These are phyloP conservation scores for Pugionium cornutum DNA, from an alignment of 345 rosid genomes.

Conservation along the genomic window DNA sequence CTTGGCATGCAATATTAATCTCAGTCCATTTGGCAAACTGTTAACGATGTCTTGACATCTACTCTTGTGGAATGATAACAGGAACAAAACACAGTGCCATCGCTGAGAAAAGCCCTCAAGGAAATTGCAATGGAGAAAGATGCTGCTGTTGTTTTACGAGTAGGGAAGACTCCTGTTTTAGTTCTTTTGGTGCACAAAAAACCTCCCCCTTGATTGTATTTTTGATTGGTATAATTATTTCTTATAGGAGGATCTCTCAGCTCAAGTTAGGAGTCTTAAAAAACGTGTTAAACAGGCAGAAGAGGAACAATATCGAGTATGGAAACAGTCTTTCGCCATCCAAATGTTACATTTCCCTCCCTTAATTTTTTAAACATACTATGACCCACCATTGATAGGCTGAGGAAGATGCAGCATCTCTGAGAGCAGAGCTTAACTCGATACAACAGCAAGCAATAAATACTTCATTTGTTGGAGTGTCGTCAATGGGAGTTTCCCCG, in stretches of 20 bases:
- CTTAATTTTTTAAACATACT: constrained; percentile 20
- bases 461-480: constrained; percentile 48
- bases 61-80: constrained; percentile 37
- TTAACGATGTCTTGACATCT: constrained; percentile 8
- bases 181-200: neutral
- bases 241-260: constrained; percentile 85
- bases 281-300: constrained; percentile 87
- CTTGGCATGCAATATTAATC: constrained; percentile 1
- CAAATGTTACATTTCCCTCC: constrained; percentile 1
- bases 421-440: constrained; percentile 90
- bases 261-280: constrained; percentile 87
- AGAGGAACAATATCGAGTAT: constrained; percentile 87
- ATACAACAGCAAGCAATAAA: constrained; percentile 71
- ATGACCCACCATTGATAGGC: constrained; percentile 55
- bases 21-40: neutral
- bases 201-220: constrained; percentile 10
- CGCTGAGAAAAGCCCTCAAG: constrained; percentile 88
- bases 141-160: constrained; percentile 97
- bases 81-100: constrained; percentile 88
- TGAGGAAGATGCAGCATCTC: constrained; percentile 96
- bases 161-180: constrained; percentile 27
- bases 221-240: constrained; percentile 25
- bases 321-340: constrained; percentile 33
- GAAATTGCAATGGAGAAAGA: constrained; percentile 99
- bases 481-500: constrained; percentile 34